Evolutionary conservation across 805 yeast genomes (phyloP).

Genomic region (Spathaspora arborariae): DNA sequence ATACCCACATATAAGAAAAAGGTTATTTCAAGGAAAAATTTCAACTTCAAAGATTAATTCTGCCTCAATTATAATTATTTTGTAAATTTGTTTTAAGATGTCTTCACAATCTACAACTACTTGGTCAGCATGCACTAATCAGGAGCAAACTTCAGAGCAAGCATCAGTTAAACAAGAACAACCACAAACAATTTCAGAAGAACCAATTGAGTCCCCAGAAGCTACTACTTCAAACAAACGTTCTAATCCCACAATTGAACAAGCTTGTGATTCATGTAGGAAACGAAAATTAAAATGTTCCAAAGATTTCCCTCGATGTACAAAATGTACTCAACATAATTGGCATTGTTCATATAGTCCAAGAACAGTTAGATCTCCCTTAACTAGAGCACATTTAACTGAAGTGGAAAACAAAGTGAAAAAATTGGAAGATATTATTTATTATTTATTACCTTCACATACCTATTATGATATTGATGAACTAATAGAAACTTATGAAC

Average conservation of each 20-base stretch:
- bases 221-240: background rate
- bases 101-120: background rate
- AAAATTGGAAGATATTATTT: conserved; percentile 26
- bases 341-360: conserved; percentile 83
- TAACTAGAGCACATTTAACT: conserved; percentile 78
- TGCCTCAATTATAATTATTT: no score
- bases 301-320: conserved; percentile 71
- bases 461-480: conserved; percentile 16
- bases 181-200: background rate
- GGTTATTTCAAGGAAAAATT: no score
- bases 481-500: conserved; percentile 11
- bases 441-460: conserved; percentile 26
- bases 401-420: conserved; percentile 55
- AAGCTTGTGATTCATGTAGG: conserved; percentile 81
- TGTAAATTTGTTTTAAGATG: background rate
- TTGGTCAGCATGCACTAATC: background rate
- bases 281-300: conserved; percentile 77
- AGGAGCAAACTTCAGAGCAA: background rate
- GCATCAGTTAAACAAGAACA: background rate
- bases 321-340: conserved; percentile 65
- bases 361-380: conserved; percentile 69
- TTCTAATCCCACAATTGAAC: conserved; percentile 38
- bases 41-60: no score
- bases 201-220: background rate
- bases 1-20: no score